A percentile compares a stretch with the other conserved stretches of the same genome.
phyloP scores from a whole-genome alignment of 1,139 yeast species.

The Kodamaea derodonti region DNA sequence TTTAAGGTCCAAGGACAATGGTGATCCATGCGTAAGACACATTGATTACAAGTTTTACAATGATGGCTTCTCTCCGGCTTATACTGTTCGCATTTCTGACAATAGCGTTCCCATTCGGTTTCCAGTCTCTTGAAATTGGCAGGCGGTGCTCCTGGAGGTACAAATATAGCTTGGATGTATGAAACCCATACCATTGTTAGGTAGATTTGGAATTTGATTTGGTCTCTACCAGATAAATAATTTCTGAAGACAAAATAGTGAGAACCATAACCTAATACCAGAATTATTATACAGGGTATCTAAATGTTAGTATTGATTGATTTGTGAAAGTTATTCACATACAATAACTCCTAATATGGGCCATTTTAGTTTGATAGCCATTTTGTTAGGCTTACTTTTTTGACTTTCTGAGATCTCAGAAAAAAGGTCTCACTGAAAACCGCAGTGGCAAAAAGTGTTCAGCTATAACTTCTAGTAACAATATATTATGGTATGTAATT shows the following conservation, averaged over 20 bases:
- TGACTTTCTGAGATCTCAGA: too few species aligned
- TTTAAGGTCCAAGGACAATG: slow-evolving; percentile 85
- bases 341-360: slow-evolving; percentile 57
- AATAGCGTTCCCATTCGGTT: slow-evolving; percentile 55
- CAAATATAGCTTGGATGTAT: slow-evolving; percentile 55
- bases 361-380: slow-evolving; percentile 46
- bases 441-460: slow-evolving; percentile 10
- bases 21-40: slow-evolving; percentile 81
- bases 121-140: slow-evolving; percentile 29
- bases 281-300: slow-evolving; percentile 66
- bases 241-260: slow-evolving; percentile 54
- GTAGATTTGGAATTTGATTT: slow-evolving; percentile 46
- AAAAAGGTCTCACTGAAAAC: slow-evolving; percentile 2
- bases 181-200: slow-evolving; percentile 67
- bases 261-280: slow-evolving; percentile 60
- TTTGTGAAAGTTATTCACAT: too few species aligned
- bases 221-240: slow-evolving; percentile 36
- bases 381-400: neutral
- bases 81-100: slow-evolving; percentile 58
- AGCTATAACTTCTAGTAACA: neutral
- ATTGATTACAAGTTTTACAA: slow-evolving; percentile 58
- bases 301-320: slow-evolving; percentile 20
- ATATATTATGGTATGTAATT: slow-evolving; percentile 12
- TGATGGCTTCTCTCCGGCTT: slow-evolving; percentile 83
- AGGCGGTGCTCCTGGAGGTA: slow-evolving; percentile 60